Evolutionary conservation across 73 alveolate species (phyloP), one percentile per base, ranked within the genome.

Genomic region (Paramecium primaurelia): DNA sequence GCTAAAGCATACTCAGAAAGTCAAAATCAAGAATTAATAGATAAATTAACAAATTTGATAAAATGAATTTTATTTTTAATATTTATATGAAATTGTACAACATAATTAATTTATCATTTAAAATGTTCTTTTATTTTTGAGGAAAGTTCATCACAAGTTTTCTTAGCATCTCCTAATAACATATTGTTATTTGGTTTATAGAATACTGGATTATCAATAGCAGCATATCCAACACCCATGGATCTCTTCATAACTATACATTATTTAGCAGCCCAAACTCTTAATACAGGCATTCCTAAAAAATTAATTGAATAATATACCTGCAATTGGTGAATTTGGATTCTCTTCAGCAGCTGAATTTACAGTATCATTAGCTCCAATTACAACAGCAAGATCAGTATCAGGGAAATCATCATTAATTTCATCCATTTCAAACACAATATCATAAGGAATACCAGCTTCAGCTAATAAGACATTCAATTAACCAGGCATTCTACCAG

Each of bases 401-500:
- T 93, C 92, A 18, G 95, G 95, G 88, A 96, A 75, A 34, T 96
- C 98, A 6, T 92, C 96, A 73, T 96, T 96, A 64, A 96, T 87
- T 59, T 96, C 97, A 54, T 96, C 98, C 98, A 95, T 96, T 95
- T 95, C 98, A 38, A 86, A 45, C 16, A 96, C 98, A 88, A 95
- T 90, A 58, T 93, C 96, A 75, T 96, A 96, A 14, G 97, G 98
- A 51, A 96, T 95, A 8, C 95, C 97, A 11, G 97, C 98, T 59
- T 96, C 98, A 1, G 98, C 98, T 40, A 96, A 71, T 14, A 96
- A 93, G 37, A 96, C 98, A 59, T 96, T 96, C 94, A 96, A 88
- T 69, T 96, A 97, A 25, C 98, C 98, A 25, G 98, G 98, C 95
- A 95, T 75, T 77, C 98, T 93, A 6, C 98, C 98, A 2, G 98